phyloP scores from a whole-genome alignment of 2,329 filamentous ascomycete genomes.

The Tricladium varicosporioides region DNA sequence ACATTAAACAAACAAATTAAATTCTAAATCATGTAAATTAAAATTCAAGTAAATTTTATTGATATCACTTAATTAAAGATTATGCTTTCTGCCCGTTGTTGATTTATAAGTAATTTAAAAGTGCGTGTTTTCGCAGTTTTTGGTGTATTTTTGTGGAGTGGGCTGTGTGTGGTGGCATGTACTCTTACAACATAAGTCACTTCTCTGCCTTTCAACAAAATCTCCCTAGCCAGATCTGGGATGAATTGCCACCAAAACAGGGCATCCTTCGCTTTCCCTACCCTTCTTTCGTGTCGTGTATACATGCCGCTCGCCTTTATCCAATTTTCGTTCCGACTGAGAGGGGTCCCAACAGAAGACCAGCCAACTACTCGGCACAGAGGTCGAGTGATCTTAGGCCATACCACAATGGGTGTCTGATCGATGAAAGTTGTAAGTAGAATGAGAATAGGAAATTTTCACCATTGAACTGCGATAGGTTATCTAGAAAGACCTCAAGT shows the following conservation, averaged over 20 bases:
- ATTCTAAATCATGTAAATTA: too few species aligned
- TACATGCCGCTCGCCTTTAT: constrained; percentile 9
- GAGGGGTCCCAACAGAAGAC: constrained; percentile 6
- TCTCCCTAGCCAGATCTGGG: constrained; percentile 4
- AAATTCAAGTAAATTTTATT: too few species aligned
- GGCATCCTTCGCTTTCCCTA: constrained; percentile 7
- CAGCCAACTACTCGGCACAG: constrained; percentile 37
- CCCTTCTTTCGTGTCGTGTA: constrained; percentile 14
- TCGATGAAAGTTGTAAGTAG: constrained; percentile 19
- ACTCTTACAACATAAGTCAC: not conserved
- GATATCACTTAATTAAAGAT: too few species aligned
- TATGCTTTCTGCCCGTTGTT: too few species aligned
- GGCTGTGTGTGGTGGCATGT: too few species aligned
- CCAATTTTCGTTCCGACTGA: constrained; percentile 14
- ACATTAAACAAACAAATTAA: too few species aligned
- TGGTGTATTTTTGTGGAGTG: too few species aligned
- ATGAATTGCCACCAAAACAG: constrained; percentile 1
- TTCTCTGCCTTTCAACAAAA: constrained; percentile 5
- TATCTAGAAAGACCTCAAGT: not conserved
- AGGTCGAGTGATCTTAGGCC: constrained; percentile 36
- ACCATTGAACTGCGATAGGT: constrained; percentile 2
- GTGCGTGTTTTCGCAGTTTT: too few species aligned
- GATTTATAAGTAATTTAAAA: too few species aligned
- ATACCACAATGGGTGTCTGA: constrained; percentile 29
- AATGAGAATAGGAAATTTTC: not conserved